These are phyloP conservation scores for Hygrophorus russula DNA, from an alignment of 768 basidiomycete species.

Conservation along the genomic window DNA sequence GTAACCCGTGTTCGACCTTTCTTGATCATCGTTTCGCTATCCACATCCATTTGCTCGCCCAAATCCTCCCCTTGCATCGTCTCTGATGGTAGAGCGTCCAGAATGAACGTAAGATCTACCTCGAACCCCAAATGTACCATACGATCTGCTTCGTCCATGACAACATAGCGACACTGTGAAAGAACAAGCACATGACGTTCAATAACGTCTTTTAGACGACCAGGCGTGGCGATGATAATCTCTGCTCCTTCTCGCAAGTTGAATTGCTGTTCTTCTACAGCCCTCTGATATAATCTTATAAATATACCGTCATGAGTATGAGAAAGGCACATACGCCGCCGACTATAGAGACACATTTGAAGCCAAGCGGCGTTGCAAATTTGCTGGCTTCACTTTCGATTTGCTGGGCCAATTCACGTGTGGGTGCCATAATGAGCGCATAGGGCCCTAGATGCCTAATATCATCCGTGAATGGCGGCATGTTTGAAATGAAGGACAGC, in stretches of 20 bases:
- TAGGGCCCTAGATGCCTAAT: slow-evolving; percentile 92
- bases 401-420: slow-evolving; percentile 97
- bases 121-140: slow-evolving; percentile 99
- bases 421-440: slow-evolving; percentile 87
- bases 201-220: slow-evolving; percentile 95
- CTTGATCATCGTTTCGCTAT: slow-evolving; percentile 54
- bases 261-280: slow-evolving; percentile 97
- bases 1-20: slow-evolving; percentile 85
- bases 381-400: slow-evolving; percentile 89
- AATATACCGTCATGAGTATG: slow-evolving; percentile 2
- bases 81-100: slow-evolving; percentile 83
- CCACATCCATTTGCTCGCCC: slow-evolving; percentile 69
- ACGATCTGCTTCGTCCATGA: slow-evolving; percentile 99
- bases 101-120: slow-evolving; percentile 84
- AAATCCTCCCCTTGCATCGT: slow-evolving; percentile 80
- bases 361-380: slow-evolving; percentile 85
- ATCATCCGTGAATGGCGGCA: slow-evolving; percentile 84
- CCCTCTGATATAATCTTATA: slow-evolving; percentile 37
- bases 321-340: slow-evolving; percentile 63
- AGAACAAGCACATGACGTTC: slow-evolving; percentile 93
- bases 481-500: slow-evolving; percentile 83
- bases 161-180: slow-evolving; percentile 94
- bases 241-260: slow-evolving; percentile 97
- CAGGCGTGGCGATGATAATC: slow-evolving; percentile 97
- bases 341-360: slow-evolving; percentile 93